These are phyloP conservation scores for Aspergillus nanangensis DNA, from an alignment of 495 filamentous ascomycete genomes.

Conservation along the genomic window DNA sequence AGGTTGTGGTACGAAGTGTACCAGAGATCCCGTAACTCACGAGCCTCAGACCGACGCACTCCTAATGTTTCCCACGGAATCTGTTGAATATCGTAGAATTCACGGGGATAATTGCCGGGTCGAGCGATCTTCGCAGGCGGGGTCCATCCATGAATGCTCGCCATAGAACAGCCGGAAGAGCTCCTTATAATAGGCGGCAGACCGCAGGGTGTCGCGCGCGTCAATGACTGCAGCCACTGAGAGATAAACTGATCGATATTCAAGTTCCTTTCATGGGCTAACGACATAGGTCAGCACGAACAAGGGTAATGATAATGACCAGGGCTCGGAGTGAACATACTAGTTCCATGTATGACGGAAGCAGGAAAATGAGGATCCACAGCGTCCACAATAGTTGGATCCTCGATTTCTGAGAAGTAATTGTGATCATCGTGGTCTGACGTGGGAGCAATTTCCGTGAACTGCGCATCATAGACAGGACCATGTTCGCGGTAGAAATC, in stretches of 20 bases:
- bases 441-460: slow-evolving; percentile 8
- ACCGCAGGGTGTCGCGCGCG: too few species aligned
- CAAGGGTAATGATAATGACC: neutral
- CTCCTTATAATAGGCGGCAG: too few species aligned
- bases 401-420: slow-evolving; percentile 17
- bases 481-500: slow-evolving; percentile 29
- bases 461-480: slow-evolving; percentile 12
- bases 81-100: slow-evolving; percentile 70
- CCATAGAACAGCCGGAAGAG: slow-evolving; percentile 18
- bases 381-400: slow-evolving; percentile 9
- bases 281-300: slow-evolving; percentile 8
- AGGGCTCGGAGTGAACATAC: slow-evolving; percentile 17
- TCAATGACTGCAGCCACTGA: slow-evolving; percentile 33
- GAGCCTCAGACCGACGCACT: slow-evolving; percentile 56
- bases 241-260: slow-evolving; percentile 42
- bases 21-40: slow-evolving; percentile 49
- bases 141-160: slow-evolving; percentile 29
- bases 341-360: slow-evolving; percentile 30
- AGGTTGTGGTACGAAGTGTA: slow-evolving; percentile 43
- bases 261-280: slow-evolving; percentile 39
- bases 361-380: slow-evolving; percentile 23
- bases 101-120: slow-evolving; percentile 45
- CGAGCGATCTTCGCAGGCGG: slow-evolving; percentile 39
- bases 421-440: slow-evolving; percentile 16
- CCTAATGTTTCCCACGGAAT: slow-evolving; percentile 64